Percentiles rank a stretch among this genome's conserved stretches.
Conservation (phyloP, 2,329 filamentous ascomycete species). For the Cytospora piceicola region DNA sequence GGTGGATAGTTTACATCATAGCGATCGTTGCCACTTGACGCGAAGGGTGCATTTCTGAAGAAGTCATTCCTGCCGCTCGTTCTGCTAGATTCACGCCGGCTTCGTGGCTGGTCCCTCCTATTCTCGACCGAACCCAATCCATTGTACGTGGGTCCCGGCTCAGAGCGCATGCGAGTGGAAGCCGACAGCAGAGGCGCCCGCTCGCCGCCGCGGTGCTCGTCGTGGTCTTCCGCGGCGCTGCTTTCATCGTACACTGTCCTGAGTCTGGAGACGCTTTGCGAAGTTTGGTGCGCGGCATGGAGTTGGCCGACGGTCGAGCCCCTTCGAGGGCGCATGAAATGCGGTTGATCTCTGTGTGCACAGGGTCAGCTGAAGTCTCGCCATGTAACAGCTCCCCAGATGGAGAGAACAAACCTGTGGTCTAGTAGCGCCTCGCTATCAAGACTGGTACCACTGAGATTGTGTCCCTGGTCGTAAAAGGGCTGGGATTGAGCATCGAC, state of each 20-base stretch:
- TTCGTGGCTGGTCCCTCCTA: constrained; percentile 40
- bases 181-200: constrained; percentile 57
- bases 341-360: constrained; percentile 57
- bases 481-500: constrained; percentile 40
- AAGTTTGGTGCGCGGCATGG: constrained; percentile 38
- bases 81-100: constrained; percentile 53
- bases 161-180: constrained; percentile 43
- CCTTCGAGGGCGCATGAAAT: constrained; percentile 65
- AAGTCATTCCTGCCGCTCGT: constrained; percentile 53
- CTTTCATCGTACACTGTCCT: constrained; percentile 41
- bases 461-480: constrained; percentile 58
- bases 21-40: constrained; percentile 43
- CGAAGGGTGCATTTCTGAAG: constrained; percentile 35
- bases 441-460: constrained; percentile 81
- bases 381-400: neutral
- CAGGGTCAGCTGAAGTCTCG: constrained; percentile 30
- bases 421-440: constrained; percentile 89
- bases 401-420: constrained; percentile 66
- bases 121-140: constrained; percentile 51
- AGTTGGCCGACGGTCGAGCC: constrained; percentile 52
- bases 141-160: constrained; percentile 35
- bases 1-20: constrained; percentile 72
- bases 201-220: constrained; percentile 52
- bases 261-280: constrained; percentile 35
- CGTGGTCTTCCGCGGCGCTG: constrained; percentile 53